Conservation (phyloP, 1,284 basidiomycete species). For the Ceratobasidium papillatum region DNA sequence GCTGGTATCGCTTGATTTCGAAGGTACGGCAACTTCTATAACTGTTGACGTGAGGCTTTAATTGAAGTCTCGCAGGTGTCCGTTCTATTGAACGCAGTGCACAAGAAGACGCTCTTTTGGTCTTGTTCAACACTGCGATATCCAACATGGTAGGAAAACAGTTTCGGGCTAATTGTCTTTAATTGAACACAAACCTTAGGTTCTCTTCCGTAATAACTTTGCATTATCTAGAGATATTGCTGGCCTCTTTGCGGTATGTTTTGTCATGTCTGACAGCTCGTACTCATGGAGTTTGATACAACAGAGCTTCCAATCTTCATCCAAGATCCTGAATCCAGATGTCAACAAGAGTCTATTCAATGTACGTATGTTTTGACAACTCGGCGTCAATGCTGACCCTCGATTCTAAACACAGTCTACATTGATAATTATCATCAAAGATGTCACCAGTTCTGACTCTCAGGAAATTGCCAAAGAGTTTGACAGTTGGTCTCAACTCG, state of each 20-base stretch:
- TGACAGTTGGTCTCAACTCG: too few relatives aligned
- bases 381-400: too few relatives aligned
- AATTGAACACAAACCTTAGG: too few relatives aligned
- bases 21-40: too few relatives aligned
- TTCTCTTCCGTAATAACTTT: constrained; percentile 58
- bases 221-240: constrained; percentile 53
- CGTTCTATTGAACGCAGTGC: constrained; percentile 69
- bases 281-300: constrained; percentile 51
- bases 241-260: constrained; percentile 57
- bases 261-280: neutral
- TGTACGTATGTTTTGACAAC: neutral
- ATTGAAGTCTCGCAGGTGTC: too few relatives aligned
- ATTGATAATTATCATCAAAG: constrained; percentile 71
- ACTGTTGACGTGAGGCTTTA: too few relatives aligned
- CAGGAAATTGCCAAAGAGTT: constrained; percentile 61
- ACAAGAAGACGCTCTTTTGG: constrained; percentile 69
- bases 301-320: constrained; percentile 70
- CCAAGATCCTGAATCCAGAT: constrained; percentile 65
- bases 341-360: constrained; percentile 66
- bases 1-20: constrained; percentile 70
- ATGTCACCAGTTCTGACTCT: constrained; percentile 67
- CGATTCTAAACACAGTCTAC: too few relatives aligned
- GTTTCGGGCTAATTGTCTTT: too few relatives aligned
- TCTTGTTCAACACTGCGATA: constrained; percentile 71
- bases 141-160: too few relatives aligned